Conservation (phyloP, 108 stramenopile species). For the Discostella stelligeroides region DNA sequence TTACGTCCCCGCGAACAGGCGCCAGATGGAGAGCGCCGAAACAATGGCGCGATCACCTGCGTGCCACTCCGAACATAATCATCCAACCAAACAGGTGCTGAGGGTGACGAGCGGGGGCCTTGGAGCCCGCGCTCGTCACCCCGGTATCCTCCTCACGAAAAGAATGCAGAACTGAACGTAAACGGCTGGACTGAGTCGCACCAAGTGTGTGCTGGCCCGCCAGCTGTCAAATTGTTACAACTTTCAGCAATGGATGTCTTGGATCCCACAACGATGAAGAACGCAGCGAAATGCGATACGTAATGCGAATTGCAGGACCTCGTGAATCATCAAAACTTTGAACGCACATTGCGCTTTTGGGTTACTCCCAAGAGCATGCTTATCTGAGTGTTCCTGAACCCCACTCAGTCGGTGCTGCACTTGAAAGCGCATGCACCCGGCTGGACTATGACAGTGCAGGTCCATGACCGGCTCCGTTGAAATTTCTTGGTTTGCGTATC, state of each 20-base stretch:
- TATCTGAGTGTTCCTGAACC: conserved; percentile 89
- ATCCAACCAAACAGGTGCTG: conserved; percentile 19
- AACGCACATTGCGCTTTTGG: conserved; percentile 96
- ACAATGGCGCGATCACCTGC: conserved; percentile 15
- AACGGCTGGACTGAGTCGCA: conserved; percentile 16
- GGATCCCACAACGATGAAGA: conserved; percentile 98
- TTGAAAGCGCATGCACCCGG: conserved; percentile 22
- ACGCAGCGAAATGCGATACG: conserved; percentile 99
- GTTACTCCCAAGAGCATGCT: conserved; percentile 85
- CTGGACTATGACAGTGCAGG: conserved; percentile 54
- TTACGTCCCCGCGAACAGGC: conserved; percentile 50
- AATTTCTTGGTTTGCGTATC: conserved; percentile 21
- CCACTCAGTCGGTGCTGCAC: conserved; percentile 62
- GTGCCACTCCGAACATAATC: neutral
- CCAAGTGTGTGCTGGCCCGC: conserved; percentile 22
- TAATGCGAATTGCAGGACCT: conserved; percentile 96
- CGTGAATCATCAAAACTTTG: conserved; percentile 96
- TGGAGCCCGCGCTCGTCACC: too few species aligned
- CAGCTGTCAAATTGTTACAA: conserved; percentile 68
- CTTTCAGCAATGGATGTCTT: conserved; percentile 98
- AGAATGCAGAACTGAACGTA: conserved; percentile 25
- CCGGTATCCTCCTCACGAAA: conserved; percentile 27
- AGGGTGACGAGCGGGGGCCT: too few species aligned
- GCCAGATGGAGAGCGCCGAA: conserved; percentile 8
- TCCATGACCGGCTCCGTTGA: conserved; percentile 22